Base-by-base conservation (phyloP, 78 protist genomes). In the Mantamonas sphyraenae region DNA sequence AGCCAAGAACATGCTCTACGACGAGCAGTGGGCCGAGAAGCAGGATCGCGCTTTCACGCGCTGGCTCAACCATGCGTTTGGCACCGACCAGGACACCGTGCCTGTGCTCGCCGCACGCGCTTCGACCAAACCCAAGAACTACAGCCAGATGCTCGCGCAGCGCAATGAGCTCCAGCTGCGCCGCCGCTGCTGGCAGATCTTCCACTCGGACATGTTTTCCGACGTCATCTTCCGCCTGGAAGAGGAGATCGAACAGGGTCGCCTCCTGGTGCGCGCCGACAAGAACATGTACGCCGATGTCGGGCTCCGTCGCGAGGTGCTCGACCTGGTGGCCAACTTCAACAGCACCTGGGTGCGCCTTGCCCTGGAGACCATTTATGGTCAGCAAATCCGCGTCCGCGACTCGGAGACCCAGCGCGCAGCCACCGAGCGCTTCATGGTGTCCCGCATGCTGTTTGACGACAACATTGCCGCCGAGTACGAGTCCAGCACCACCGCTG, bases 351-450 rank as follows among this genome's bases (percentile, higher is more conserved):
- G 66, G 66, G 51, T 60, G 2, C 50, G 17, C 7, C 33, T 60
- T 14, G 66, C n/a, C 50, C 50, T 60, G 34, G 50, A 60, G 47
- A 60, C 51, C 1, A 50, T 60, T 50, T 60, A 2, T 38, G 66
- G 64, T 19, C 16, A 37, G 45, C 24, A 35, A 1, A 2, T 59
- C 64, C 26, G 28, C 7, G 24, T 5, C n/a, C n/a, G n/a, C 3
- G 43, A 28, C 8, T 19, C 30, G 35, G 4, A 3, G 17, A 35
- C 61, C 61, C 9, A 2, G 3, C 37, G 14, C 35, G 22, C 4
- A 50, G 2, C 2, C 14, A 12, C 28, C 26, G 39, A 2, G n/a
- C 19, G 16, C 20, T 28, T 50, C 17, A 14, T 8, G 9, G 26
- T 17, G 57, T 17, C 57, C 57, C 24, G 57, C 3, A 12, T 50